These are phyloP conservation scores for Mortierella antarctica DNA, from an alignment of 192 early-diverging fungal genomes.

Conservation along the genomic window DNA sequence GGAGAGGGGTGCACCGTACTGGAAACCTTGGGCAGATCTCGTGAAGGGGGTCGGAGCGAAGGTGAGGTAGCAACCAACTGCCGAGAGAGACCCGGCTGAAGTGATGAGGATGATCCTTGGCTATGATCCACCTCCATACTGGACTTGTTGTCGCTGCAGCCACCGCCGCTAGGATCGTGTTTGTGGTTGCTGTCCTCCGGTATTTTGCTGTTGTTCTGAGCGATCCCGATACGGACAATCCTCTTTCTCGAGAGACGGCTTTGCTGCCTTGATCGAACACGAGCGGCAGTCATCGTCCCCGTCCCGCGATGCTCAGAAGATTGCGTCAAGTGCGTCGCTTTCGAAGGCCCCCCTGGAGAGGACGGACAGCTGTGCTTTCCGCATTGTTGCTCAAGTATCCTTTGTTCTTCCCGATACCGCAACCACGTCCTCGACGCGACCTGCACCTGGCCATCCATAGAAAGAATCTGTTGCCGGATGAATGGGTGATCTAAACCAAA, in stretches of 20 bases:
- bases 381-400: not conserved
- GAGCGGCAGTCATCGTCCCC: not conserved
- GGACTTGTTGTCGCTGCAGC: not conserved
- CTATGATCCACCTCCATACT: not conserved
- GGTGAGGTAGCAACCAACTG: not conserved
- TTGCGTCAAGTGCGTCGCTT: not conserved
- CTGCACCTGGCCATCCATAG: conserved; percentile 3
- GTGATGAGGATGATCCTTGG: not conserved
- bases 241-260: conserved; percentile 4
- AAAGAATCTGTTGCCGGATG: not conserved
- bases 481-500: conserved; percentile 7
- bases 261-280: not conserved
- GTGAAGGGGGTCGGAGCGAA: not conserved
- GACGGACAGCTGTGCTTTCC: not conserved
- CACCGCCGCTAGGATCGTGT: not conserved
- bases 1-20: not conserved
- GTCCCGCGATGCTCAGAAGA: not conserved
- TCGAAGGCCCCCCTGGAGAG: not conserved
- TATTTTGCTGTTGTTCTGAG: not conserved
- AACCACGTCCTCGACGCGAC: conserved; percentile 21
- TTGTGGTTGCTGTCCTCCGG: no score
- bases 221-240: conserved; percentile 2
- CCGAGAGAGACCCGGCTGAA: not conserved
- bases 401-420: conserved; percentile 5
- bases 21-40: not conserved